Conservation (phyloP, 179 eudicot genomes). For the Silene coronaria region DNA sequence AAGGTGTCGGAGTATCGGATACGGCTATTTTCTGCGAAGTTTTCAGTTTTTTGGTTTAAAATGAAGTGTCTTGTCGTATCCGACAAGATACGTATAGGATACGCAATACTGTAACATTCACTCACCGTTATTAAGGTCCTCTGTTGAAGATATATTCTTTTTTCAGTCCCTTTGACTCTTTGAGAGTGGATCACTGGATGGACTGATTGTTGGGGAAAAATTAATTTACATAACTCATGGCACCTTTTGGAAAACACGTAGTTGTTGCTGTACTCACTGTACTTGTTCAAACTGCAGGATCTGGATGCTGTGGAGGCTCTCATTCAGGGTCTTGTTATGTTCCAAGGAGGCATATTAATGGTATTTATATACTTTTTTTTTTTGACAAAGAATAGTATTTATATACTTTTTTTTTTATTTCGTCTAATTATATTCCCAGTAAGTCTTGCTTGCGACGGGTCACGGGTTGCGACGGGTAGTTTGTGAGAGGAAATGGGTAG, state of each 20-base stretch:
- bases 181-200: neutral
- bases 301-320: conserved; percentile 98
- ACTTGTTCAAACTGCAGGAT: conserved; percentile 47
- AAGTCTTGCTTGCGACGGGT: too few relatives aligned
- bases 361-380: conserved; percentile 32
- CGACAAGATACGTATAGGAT: too few relatives aligned
- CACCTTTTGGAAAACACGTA: neutral
- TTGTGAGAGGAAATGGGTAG: too few relatives aligned
- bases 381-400: conserved; percentile 65
- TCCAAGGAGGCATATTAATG: conserved; percentile 99
- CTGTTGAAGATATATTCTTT: neutral
- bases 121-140: neutral
- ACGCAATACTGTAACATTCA: too few relatives aligned
- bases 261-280: conserved; percentile 6
- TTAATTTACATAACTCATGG: neutral
- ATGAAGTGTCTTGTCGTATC: too few relatives aligned
- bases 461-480: too few relatives aligned
- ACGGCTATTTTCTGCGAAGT: too few relatives aligned
- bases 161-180: neutral
- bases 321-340: conserved; percentile 92
- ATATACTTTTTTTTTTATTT: neutral
- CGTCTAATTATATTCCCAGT: neutral
- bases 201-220: neutral
- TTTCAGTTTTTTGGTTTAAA: too few relatives aligned
- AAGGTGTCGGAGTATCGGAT: too few relatives aligned